Evolutionary conservation across 192 early-diverging fungal species (phyloP), one percentile per base, ranked within the genome.

Genomic region (Mortierella hygrophila): DNA sequence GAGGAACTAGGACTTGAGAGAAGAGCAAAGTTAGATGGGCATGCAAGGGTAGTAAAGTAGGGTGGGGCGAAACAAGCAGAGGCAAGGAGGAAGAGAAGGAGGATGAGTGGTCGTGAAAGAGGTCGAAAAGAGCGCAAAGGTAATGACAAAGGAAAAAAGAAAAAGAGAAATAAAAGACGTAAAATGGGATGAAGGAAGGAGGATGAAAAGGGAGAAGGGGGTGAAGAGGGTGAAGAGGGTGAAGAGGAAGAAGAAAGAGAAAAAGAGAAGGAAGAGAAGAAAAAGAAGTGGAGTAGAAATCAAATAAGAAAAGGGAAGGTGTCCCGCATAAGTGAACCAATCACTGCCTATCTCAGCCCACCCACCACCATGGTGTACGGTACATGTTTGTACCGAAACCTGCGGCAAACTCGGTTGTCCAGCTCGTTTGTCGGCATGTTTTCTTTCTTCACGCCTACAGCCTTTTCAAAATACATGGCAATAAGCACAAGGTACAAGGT

Each of bases 181-280:
- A 69, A 69, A 37, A 38, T 29, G 38, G 38, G 72, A 68, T 74
- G 42, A 35, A 68, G 42, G 55, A 60, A 41, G 15, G 49, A 35
- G 38, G 40, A 35, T 37, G 69, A 76, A 47, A 32, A 42, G 52
- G 42, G 18, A 37, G 37, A 10, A 35, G 26, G 16, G 10, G 21
- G 44, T 16, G 47, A 72, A 20, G 57, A 65, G 70, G 65, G 41
- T n/a, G 74, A 37, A 57, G 73, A 75, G 57, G 42, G 65, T 21
- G 32, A 74, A 38, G n/a, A 38, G 32, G 52, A 44, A 52, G 26
- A 60, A 23, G 38, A 16, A 74, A 42, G 29, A 20, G 15, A 26
- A 60, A 44, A 10, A 71, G 37, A 29, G 52, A 13, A 65, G 71
- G 35, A 29, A 26, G 21, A 65, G 20, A 20, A 44, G 40, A 74